Evolutionary conservation across 768 basidiomycete genomes (phyloP).

Genomic region (Myochromella boudieri): DNA sequence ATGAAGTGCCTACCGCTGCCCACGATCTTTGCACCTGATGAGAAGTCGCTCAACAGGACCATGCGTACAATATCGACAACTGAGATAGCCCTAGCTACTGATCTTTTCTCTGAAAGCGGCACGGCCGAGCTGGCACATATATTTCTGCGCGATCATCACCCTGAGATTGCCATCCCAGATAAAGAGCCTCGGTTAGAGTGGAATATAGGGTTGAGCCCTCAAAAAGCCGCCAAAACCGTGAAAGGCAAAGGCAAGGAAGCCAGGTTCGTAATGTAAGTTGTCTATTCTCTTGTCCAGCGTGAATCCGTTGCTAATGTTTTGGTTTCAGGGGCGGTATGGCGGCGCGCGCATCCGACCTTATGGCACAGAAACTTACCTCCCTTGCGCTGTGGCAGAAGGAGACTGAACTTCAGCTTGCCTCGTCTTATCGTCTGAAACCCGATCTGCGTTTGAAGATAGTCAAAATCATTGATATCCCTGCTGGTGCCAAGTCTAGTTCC

Average conservation of each 20-base stretch:
- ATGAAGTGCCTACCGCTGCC: constrained; percentile 28
- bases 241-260: constrained; percentile 35
- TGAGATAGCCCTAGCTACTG: constrained; percentile 49
- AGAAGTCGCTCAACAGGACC: constrained; percentile 28
- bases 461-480: constrained; percentile 37
- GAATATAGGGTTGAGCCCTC: constrained; percentile 60
- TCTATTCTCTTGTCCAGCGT: not conserved
- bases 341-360: constrained; percentile 43
- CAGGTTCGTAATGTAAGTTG: constrained; percentile 48
- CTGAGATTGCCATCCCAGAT: constrained; percentile 29
- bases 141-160: constrained; percentile 47
- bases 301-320: not conserved
- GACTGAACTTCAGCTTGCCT: constrained; percentile 31
- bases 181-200: constrained; percentile 35
- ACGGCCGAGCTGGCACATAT: constrained; percentile 52
- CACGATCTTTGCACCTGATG: constrained; percentile 16
- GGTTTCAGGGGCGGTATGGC: constrained; percentile 56
- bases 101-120: constrained; percentile 50
- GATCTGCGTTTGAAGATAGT: constrained; percentile 47
- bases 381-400: constrained; percentile 55
- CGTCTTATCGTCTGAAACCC: constrained; percentile 28
- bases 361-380: constrained; percentile 43
- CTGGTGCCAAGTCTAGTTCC: constrained; percentile 21
- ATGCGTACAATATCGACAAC: constrained; percentile 53
- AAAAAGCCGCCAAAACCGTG: constrained; percentile 36